Conservation (phyloP, 2,329 filamentous ascomycete species). For the Fusarium nematophilum region DNA sequence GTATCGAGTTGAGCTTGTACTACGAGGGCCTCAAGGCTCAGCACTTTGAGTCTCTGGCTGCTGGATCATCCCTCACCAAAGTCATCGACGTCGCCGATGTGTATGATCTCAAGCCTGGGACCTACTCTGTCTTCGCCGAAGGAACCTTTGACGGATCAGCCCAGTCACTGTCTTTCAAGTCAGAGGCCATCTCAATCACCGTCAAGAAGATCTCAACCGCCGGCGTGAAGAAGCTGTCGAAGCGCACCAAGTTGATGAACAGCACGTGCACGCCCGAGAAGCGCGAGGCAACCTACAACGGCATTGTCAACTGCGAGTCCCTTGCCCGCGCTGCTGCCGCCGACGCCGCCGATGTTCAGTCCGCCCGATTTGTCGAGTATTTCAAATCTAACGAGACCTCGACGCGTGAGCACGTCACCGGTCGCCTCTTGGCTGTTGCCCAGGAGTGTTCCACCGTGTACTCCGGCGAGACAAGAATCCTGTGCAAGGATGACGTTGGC, state of each 20-base stretch:
- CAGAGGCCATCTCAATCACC: slow-evolving; percentile 8
- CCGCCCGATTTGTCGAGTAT: slow-evolving; percentile 31
- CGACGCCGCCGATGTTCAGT: slow-evolving; percentile 21
- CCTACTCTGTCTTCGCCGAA: slow-evolving; percentile 24
- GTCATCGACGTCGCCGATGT: slow-evolving; percentile 14
- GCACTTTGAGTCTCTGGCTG: slow-evolving; percentile 17
- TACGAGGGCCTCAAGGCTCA: slow-evolving; percentile 19
- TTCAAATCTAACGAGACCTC: slow-evolving; percentile 37
- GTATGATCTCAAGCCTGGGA: slow-evolving; percentile 22
- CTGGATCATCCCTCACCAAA: slow-evolving; percentile 15
- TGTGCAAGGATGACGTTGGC: slow-evolving; percentile 7
- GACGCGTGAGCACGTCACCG: slow-evolving; percentile 24
- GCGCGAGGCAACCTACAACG: slow-evolving; percentile 13
- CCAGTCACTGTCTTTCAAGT: slow-evolving; percentile 1
- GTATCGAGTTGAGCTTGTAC: slow-evolving; percentile 24
- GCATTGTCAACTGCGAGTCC: slow-evolving; percentile 23
- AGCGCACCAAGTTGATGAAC: slow-evolving; percentile 9
- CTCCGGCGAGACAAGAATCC: slow-evolving; percentile 15
- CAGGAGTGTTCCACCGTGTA: slow-evolving; percentile 24
- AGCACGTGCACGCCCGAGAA: slow-evolving; percentile 14
- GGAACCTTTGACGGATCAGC: not conserved
- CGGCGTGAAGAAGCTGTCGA: not conserved
- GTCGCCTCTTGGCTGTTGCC: slow-evolving; percentile 31
- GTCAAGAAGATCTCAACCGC: slow-evolving; percentile 16
- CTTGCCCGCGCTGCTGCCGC: slow-evolving; percentile 31